These are phyloP conservation scores for Blepharisma japonicum DNA, from an alignment of 73 alveolate genomes.

Conservation along the genomic window DNA sequence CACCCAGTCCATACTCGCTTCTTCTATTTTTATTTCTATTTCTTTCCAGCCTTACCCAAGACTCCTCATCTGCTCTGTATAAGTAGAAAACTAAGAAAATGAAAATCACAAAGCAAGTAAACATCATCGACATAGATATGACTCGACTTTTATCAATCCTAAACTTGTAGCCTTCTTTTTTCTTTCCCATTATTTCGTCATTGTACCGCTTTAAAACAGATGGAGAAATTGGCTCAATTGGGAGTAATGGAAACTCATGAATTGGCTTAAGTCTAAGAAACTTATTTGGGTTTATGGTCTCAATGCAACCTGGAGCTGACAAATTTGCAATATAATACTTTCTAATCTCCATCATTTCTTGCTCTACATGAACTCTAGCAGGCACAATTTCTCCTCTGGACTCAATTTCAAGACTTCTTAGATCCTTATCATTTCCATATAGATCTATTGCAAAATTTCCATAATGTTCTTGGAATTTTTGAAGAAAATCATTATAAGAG, in stretches of 20 bases:
- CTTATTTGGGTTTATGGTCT: slow-evolving; percentile 17
- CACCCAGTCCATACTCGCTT: background rate
- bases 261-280: slow-evolving; percentile 26
- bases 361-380: slow-evolving; percentile 7
- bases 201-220: slow-evolving; percentile 11
- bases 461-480: background rate
- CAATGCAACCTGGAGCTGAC: slow-evolving; percentile 29
- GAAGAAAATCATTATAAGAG: slow-evolving; percentile 3
- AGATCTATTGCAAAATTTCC: slow-evolving; percentile 23
- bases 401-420: background rate
- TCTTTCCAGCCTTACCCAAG: slow-evolving; percentile 13
- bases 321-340: slow-evolving; percentile 5
- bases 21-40: background rate
- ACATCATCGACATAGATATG: background rate
- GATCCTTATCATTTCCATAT: slow-evolving; percentile 19
- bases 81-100: slow-evolving; percentile 16
- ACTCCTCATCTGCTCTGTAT: slow-evolving; percentile 14
- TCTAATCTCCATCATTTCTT: slow-evolving; percentile 12
- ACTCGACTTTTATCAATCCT: slow-evolving; percentile 17
- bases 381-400: slow-evolving; percentile 16
- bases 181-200: background rate
- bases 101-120: background rate
- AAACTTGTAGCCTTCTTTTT: slow-evolving; percentile 5
- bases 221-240: slow-evolving; percentile 20
- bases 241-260: slow-evolving; percentile 20